phyloP scores from a whole-genome alignment of 2,329 filamentous ascomycete species.

The Thelonectria olida region DNA sequence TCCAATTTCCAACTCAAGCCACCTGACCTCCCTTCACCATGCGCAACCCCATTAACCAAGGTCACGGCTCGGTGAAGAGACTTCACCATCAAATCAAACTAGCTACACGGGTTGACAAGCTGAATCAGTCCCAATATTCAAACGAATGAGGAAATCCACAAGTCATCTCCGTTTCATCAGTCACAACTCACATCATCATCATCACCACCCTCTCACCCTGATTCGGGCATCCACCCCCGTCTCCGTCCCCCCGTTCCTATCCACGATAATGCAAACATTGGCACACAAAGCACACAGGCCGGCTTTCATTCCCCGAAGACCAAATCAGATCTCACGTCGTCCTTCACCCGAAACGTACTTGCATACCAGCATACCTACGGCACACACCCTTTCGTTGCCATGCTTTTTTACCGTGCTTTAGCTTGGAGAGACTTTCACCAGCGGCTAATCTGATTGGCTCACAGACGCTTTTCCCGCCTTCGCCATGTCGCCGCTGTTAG shows the following conservation, averaged over 20 bases:
- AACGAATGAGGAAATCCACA: conserved; percentile 5
- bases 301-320: conserved; percentile 30
- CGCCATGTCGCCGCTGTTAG: conserved; percentile 5
- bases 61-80: conserved; percentile 35
- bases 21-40: conserved; percentile 32
- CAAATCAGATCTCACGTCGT: conserved; percentile 3
- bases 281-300: conserved; percentile 25
- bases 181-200: background rate
- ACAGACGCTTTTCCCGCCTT: conserved; percentile 17
- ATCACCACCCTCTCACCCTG: background rate
- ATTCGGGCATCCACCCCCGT: conserved; percentile 16
- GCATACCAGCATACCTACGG: conserved; percentile 1
- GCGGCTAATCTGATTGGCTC: conserved; percentile 15
- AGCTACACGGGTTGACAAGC: background rate
- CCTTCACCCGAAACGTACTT: conserved; percentile 30
- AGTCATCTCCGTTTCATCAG: background rate
- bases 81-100: conserved; percentile 15
- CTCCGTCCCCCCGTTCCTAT: conserved; percentile 15
- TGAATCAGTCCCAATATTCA: background rate
- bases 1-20: conserved; percentile 11
- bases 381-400: background rate
- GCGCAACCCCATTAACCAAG: conserved; percentile 23
- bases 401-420: background rate
- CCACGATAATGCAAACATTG: conserved; percentile 34
- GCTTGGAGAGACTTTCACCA: background rate